A percentile compares a stretch with the other conserved stretches of the same genome.
Evolutionary conservation across 2,329 filamentous ascomycete genomes (phyloP).

Genomic region (Fusarium citri): DNA sequence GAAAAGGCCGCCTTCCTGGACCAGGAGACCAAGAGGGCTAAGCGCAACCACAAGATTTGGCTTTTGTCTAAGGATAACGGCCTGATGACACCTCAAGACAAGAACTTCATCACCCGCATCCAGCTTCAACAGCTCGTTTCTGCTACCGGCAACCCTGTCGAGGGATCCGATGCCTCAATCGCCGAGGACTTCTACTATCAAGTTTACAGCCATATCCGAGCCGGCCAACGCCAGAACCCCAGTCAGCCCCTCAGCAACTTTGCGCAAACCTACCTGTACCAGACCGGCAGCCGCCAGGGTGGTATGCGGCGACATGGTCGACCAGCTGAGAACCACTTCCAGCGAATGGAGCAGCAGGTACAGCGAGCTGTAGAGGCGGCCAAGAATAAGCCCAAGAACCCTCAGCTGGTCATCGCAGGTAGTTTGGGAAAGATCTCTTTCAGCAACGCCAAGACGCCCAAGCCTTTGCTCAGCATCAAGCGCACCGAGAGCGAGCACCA

Average conservation of each 20-base stretch:
- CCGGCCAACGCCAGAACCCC: constrained; percentile 88
- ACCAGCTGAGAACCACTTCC: constrained; percentile 95
- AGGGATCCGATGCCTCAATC: constrained; percentile 83
- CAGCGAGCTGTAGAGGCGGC: constrained; percentile 96
- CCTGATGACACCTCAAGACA: constrained; percentile 98
- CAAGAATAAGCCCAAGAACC: constrained; percentile 97
- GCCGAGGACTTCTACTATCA: constrained; percentile 99
- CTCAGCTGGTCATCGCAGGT: constrained; percentile 94
- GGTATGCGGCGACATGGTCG: constrained; percentile 79
- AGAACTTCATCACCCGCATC: constrained; percentile 98
- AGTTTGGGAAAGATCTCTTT: constrained; percentile 98
- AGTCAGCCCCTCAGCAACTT: constrained; percentile 95
- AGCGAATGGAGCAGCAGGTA: constrained; percentile 99
- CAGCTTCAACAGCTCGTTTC: constrained; percentile 96
- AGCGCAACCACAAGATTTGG: constrained; percentile 98
- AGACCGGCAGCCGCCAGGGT: constrained; percentile 87
- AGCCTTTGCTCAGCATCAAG: constrained; percentile 95
- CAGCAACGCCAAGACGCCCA: constrained; percentile 97
- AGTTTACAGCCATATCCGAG: constrained; percentile 93
- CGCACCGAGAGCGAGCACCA: constrained; percentile 76
- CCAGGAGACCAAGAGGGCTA: constrained; percentile 93
- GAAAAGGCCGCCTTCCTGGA: constrained; percentile 86
- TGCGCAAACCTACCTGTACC: constrained; percentile 96
- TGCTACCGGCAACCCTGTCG: constrained; percentile 87
- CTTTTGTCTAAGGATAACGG: constrained; percentile 93